Base-by-base conservation (phyloP, 2,329 filamentous ascomycete genomes). In the Penicillium thymicola region DNA sequence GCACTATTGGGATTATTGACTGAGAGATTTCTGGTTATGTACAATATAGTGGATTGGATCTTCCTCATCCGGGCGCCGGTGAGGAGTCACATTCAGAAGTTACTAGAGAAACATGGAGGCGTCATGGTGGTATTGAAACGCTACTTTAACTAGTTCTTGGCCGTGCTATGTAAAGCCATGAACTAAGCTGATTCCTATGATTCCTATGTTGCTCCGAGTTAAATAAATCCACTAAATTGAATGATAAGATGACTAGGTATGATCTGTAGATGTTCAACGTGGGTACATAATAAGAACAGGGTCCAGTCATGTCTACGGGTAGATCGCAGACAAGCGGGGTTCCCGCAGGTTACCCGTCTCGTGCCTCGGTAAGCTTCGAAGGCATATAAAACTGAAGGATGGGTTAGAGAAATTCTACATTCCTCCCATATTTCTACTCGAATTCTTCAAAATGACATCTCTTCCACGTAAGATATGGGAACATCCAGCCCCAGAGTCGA, bases 391-490 rank as follows among this genome's bases (percentile, higher is more conserved):
- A 42, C 4, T 7, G 23, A 5, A n/a, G 18, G 30, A 11, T 21
- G 21, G 21, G 21, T 18, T 32, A 2, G 32, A 9, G 16, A n/a
- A 7, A 10, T n/a, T 37, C 30, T 14, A 23, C 4, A 28, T 13
- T 30, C 9, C 5, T 36, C 30, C 9, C 8, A 13, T 16, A 18
- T 23, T 10, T 30, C 27, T 14, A 40, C 32, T 27, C 10, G 13
- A 46, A 5, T n/a, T 36, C 14, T n/a, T 34, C 44, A 41, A 25
- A 4, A 55, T 55, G 54, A 16, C 38, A 28, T 30, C 55, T 5
- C 41, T 51, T 13, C 67, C 59, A 4, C 61, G 59, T 42, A 63
- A 67, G 53, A 48, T 67, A 51, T 67, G 65, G 65, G 55, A 67
- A 51, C 65, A 67, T 47, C 59, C 65, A 13, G 41, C 59, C 48